phyloP scores from a whole-genome alignment of 2,329 filamentous ascomycete genomes.

The Canariomyces notabilis region DNA sequence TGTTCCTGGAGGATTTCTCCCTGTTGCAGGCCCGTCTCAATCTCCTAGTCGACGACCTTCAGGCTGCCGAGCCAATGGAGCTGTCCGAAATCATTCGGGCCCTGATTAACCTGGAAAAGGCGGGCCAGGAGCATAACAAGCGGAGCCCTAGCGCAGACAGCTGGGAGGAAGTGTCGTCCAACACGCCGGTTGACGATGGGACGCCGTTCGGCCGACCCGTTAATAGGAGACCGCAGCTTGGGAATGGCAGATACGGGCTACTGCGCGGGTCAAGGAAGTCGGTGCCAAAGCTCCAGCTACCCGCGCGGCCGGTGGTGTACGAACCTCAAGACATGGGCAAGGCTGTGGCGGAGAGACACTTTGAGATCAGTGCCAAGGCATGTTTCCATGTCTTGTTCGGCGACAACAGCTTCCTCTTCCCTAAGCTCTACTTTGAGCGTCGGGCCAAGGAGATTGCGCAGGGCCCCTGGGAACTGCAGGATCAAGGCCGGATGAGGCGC shows the following conservation, averaged over 20 bases:
- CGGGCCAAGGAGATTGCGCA: constrained; percentile 76
- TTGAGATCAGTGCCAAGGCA: constrained; percentile 87
- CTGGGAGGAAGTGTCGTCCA: constrained; percentile 76
- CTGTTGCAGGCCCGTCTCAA: constrained; percentile 81
- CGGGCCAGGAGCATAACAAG: constrained; percentile 50
- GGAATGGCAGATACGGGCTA: constrained; percentile 33
- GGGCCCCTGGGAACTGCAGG: constrained; percentile 72
- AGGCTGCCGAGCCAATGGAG: constrained; percentile 63
- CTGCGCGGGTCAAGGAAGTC: constrained; percentile 33
- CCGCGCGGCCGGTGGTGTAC: constrained; percentile 74
- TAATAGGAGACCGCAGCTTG: constrained; percentile 31
- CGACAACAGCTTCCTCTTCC: constrained; percentile 92
- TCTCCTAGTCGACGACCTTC: constrained; percentile 74
- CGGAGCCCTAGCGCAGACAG: constrained; percentile 75
- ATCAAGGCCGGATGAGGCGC: constrained; percentile 66
- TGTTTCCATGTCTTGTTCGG: constrained; percentile 96
- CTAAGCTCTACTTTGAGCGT: constrained; percentile 80
- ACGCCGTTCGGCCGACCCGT: constrained; percentile 39
- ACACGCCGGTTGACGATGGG: constrained; percentile 56
- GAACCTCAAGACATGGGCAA: constrained; percentile 76
- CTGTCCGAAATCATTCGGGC: constrained; percentile 66
- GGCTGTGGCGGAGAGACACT: constrained; percentile 71
- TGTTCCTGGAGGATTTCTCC: constrained; percentile 81
- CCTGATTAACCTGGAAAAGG: constrained; percentile 69
- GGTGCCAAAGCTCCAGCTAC: constrained; percentile 72